Conservation (phyloP, 2,329 filamentous ascomycete species). For the Talaromyces atroroseus region DNA sequence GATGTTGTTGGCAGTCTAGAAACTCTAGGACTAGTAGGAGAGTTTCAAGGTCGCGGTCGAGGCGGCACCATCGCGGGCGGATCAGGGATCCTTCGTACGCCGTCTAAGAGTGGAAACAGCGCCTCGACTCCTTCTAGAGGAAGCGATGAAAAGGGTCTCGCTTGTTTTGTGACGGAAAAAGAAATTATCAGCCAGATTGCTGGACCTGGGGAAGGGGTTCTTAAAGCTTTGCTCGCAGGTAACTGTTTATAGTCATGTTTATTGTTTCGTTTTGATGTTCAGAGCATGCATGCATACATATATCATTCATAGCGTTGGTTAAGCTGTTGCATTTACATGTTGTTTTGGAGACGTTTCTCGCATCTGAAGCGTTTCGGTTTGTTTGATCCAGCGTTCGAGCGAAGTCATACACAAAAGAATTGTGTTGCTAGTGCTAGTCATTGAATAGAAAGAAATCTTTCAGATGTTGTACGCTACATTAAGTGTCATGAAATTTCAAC, state of each 20-base stretch:
- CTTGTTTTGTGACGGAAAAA: slow-evolving; percentile 72
- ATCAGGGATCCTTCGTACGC: slow-evolving; percentile 55
- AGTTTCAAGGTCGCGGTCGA: slow-evolving; percentile 65
- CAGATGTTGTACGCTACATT: not conserved
- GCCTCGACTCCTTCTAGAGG: slow-evolving; percentile 49
- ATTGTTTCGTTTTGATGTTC: not conserved
- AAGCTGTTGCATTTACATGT: not conserved
- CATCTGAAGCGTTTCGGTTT: slow-evolving; percentile 9
- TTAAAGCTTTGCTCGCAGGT: slow-evolving; percentile 35
- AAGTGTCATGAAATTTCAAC: not conserved
- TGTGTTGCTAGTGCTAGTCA: not conserved
- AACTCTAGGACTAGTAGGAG: slow-evolving; percentile 71
- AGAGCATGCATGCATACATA: not conserved
- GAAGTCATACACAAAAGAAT: not conserved
- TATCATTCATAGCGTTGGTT: not conserved
- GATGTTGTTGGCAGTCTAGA: slow-evolving; percentile 89
- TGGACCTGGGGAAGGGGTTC: slow-evolving; percentile 47
- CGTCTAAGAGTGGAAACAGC: slow-evolving; percentile 60
- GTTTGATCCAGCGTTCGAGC: not conserved
- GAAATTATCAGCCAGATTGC: slow-evolving; percentile 68
- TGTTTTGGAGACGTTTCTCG: not conserved
- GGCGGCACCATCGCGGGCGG: slow-evolving; percentile 50
- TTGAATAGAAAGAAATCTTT: not conserved
- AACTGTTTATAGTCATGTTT: slow-evolving; percentile 25
- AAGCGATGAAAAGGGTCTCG: slow-evolving; percentile 70